Percentiles rank a stretch among this genome's conserved stretches.
Evolutionary conservation across 1,284 basidiomycete genomes (phyloP).

Genomic region (Lentinula novae-zelandiae): DNA sequence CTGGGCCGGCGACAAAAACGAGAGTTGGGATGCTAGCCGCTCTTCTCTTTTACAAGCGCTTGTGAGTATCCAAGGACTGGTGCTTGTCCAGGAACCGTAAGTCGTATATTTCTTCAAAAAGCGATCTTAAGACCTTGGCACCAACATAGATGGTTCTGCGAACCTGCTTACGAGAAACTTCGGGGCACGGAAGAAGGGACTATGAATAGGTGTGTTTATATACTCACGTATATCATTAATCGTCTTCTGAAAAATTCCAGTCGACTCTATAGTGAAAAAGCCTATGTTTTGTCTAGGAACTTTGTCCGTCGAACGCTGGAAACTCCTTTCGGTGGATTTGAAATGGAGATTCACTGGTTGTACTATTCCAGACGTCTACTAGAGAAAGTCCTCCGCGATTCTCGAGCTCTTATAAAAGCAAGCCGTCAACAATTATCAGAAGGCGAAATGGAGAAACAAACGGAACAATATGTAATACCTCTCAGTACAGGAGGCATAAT

Average conservation of each 20-base stretch:
- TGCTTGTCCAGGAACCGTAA: constrained; percentile 88
- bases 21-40: constrained; percentile 77
- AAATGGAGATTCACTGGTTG: constrained; percentile 71
- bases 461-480: constrained; percentile 67
- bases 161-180: constrained; percentile 88
- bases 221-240: background rate
- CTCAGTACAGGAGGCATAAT: constrained; percentile 82
- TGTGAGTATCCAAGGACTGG: constrained; percentile 91
- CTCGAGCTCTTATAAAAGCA: constrained; percentile 63
- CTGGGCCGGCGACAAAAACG: constrained; percentile 86
- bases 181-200: constrained; percentile 86
- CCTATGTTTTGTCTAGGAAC: constrained; percentile 84
- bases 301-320: constrained; percentile 87
- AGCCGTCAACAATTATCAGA: constrained; percentile 37
- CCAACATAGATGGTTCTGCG: constrained; percentile 75
- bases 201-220: constrained; percentile 64
- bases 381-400: constrained; percentile 63
- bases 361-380: constrained; percentile 70
- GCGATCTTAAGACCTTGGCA: background rate
- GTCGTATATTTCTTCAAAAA: constrained; percentile 24
- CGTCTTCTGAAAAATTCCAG: constrained; percentile 30
- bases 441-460: constrained; percentile 26
- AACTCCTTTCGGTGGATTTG: constrained; percentile 67
- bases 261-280: constrained; percentile 87
- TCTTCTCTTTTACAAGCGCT: constrained; percentile 90